Conservation (phyloP, 441 rosid species). For the Eutrema salsugineum region DNA sequence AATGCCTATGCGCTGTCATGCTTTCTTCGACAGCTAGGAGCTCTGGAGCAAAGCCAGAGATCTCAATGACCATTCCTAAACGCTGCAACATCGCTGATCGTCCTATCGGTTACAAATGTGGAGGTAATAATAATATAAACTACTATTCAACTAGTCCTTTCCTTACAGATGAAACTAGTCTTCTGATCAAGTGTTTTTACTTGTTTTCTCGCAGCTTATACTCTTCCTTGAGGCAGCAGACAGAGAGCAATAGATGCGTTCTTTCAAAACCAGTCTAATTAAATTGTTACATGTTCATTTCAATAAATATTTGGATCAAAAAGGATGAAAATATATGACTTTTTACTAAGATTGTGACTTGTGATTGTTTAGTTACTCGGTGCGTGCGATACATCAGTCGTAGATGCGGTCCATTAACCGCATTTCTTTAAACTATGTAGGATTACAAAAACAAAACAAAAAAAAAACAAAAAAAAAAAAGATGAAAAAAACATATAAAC, state of each 20-base stretch:
- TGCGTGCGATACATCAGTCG: constrained; percentile 9
- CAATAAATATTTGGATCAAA: constrained; percentile 6
- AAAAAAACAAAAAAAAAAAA: not conserved
- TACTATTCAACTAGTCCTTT: not conserved
- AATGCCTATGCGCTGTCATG: constrained; percentile 87
- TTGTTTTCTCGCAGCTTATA: constrained; percentile 54
- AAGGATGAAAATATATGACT: not conserved
- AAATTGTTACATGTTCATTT: not conserved
- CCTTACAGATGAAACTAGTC: not conserved
- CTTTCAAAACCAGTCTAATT: not conserved
- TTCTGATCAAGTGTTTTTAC: not conserved
- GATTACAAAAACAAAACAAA: not conserved
- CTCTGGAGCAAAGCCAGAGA: constrained; percentile 63
- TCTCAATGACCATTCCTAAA: constrained; percentile 85
- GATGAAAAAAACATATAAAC: constrained; percentile 7
- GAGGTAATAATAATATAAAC: constrained; percentile 41
- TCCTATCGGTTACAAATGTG: constrained; percentile 87
- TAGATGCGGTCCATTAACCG: not conserved
- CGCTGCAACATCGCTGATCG: constrained; percentile 77
- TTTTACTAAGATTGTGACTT: constrained; percentile 7
- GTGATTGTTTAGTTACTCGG: not conserved
- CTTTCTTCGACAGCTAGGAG: constrained; percentile 76
- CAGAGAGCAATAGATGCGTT: constrained; percentile 5
- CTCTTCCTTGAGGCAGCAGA: constrained; percentile 51
- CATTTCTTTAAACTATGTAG: not conserved